Conservation (phyloP, 768 basidiomycete genomes). For the Mycena crocata region DNA sequence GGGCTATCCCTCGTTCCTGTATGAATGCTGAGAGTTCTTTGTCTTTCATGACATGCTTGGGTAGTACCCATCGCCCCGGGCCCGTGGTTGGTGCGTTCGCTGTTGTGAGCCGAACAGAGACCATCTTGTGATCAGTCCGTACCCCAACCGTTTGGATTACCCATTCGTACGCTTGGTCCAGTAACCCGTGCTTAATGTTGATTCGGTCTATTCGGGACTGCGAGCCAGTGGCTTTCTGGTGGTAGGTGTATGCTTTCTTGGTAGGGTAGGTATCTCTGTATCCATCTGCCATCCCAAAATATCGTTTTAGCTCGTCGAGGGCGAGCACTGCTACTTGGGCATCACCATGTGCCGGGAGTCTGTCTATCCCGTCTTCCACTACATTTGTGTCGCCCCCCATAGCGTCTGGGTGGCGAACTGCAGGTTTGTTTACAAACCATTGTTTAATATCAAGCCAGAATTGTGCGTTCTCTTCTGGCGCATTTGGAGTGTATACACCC, state of each 20-base stretch:
- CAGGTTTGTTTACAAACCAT: slow-evolving; percentile 15
- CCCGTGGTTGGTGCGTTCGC: slow-evolving; percentile 42
- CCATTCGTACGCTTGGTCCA: slow-evolving; percentile 39
- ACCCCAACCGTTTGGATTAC: slow-evolving; percentile 35
- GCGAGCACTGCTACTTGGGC: slow-evolving; percentile 7
- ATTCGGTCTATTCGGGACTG: slow-evolving; percentile 52
- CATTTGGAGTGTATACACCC: slow-evolving; percentile 51
- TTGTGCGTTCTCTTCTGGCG: slow-evolving; percentile 33
- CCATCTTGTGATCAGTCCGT: slow-evolving; percentile 47
- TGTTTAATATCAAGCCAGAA: slow-evolving; percentile 45
- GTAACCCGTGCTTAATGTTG: slow-evolving; percentile 35
- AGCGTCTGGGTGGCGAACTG: slow-evolving; percentile 42
- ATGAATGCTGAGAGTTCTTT: slow-evolving; percentile 7
- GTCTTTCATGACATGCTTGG: slow-evolving; percentile 35
- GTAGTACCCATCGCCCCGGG: slow-evolving; percentile 47
- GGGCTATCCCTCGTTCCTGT: not conserved
- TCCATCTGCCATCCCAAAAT: slow-evolving; percentile 41
- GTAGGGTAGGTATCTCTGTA: slow-evolving; percentile 45
- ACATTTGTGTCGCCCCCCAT: slow-evolving; percentile 58
- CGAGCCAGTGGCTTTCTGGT: slow-evolving; percentile 23
- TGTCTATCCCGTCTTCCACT: slow-evolving; percentile 50
- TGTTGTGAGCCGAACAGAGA: slow-evolving; percentile 35
- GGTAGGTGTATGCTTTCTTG: slow-evolving; percentile 42
- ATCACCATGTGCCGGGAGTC: slow-evolving; percentile 44
- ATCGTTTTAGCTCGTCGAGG: slow-evolving; percentile 36